These are phyloP conservation scores for Solanum pinnatisectum DNA, from an alignment of 257 asterid species.

Conservation along the genomic window DNA sequence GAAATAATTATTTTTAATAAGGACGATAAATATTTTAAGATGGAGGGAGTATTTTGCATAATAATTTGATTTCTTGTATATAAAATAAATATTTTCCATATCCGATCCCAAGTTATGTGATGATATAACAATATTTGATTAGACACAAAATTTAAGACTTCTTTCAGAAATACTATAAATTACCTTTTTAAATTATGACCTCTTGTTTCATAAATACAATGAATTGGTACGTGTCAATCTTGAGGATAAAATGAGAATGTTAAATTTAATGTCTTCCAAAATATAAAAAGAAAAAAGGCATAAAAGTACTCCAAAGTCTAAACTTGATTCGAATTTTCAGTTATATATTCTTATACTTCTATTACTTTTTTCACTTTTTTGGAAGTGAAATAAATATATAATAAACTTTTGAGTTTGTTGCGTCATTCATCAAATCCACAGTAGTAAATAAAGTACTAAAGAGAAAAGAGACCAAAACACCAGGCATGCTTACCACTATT, in stretches of 20 bases:
- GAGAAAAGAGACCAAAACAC: background rate
- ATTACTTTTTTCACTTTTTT: background rate
- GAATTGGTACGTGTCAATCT: background rate
- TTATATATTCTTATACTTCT: background rate
- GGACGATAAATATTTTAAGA: background rate
- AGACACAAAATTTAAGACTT: background rate
- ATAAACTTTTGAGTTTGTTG: background rate
- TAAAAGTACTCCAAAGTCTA: background rate
- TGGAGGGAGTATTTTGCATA: background rate
- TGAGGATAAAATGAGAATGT: background rate
- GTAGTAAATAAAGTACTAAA: background rate
- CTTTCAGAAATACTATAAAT: background rate
- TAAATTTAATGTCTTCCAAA: background rate
- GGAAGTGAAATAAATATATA: background rate
- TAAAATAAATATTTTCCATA: background rate
- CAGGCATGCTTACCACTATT: background rate
- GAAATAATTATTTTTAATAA: too few species aligned
- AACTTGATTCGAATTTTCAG: background rate
- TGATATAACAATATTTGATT: background rate
- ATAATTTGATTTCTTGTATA: background rate
- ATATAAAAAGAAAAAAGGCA: background rate
- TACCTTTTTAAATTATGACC: background rate
- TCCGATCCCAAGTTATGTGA: too few species aligned
- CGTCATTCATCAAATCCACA: background rate
- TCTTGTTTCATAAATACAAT: background rate